Evolutionary conservation across 805 yeast species (phyloP).

Genomic region (Candida mattraensis): DNA sequence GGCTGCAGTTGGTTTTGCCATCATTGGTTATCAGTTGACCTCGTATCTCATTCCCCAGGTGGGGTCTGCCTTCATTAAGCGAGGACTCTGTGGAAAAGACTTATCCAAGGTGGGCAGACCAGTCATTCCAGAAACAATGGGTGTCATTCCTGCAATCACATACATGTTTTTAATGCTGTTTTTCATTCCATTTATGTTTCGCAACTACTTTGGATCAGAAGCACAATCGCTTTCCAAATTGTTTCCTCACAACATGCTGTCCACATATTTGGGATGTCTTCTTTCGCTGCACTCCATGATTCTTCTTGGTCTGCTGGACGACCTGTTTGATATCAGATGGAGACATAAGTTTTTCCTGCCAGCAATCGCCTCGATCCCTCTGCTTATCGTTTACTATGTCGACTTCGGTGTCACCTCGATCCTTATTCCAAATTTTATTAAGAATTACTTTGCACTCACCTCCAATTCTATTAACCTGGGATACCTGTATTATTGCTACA

Average conservation of each 20-base stretch:
- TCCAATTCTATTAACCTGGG: constrained; percentile 69
- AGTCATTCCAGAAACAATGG: constrained; percentile 85
- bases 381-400: constrained; percentile 85
- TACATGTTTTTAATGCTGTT: constrained; percentile 79
- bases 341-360: constrained; percentile 95
- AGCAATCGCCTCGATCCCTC: constrained; percentile 89
- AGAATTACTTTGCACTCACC: constrained; percentile 38
- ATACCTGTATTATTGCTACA: constrained; percentile 75
- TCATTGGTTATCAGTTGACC: constrained; percentile 65
- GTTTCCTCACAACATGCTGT: constrained; percentile 80
- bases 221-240: constrained; percentile 16
- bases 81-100: constrained; percentile 87
- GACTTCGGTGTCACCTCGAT: constrained; percentile 92
- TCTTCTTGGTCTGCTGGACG: constrained; percentile 87
- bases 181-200: constrained; percentile 85
- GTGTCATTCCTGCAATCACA: constrained; percentile 82
- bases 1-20: constrained; percentile 65
- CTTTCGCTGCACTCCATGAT: constrained; percentile 82
- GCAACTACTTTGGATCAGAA: constrained; percentile 57
- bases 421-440: constrained; percentile 71
- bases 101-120: constrained; percentile 75
- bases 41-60: constrained; percentile 64
- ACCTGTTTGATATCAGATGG: constrained; percentile 95
- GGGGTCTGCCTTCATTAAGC: constrained; percentile 62
- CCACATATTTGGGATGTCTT: constrained; percentile 83